These are phyloP conservation scores for Liquidambar formosana DNA, from an alignment of 164 flowering plant genomes.

Conservation along the genomic window DNA sequence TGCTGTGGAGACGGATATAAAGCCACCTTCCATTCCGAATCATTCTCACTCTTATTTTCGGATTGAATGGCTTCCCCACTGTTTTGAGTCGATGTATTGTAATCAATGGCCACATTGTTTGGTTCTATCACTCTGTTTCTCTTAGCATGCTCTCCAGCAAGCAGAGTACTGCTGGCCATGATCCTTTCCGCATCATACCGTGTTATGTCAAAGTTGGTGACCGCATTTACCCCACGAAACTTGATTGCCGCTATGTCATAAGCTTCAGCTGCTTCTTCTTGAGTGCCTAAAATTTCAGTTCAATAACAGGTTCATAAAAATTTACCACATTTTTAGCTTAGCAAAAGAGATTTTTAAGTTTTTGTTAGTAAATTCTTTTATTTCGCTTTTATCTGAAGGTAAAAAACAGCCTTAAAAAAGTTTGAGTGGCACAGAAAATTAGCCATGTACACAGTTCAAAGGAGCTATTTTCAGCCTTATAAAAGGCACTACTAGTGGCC, in stretches of 20 bases:
- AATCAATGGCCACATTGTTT: conserved; percentile 5
- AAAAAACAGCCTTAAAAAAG: conserved; percentile 25
- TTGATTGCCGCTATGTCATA: conserved; percentile 80
- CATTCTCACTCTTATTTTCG: conserved; percentile 25
- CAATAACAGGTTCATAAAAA: background rate
- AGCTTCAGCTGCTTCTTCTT: conserved; percentile 82
- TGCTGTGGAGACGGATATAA: conserved; percentile 29
- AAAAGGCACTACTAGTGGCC: conserved; percentile 27
- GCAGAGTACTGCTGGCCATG: conserved; percentile 59
- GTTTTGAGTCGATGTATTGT: conserved; percentile 15
- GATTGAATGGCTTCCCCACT: conserved; percentile 19
- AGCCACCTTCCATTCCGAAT: conserved; percentile 51
- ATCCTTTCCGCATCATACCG: conserved; percentile 63
- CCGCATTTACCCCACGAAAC: conserved; percentile 67
- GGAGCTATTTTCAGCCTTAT: conserved; percentile 21
- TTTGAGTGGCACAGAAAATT: background rate
- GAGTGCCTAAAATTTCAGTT: conserved; percentile 48
- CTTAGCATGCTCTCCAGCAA: conserved; percentile 57
- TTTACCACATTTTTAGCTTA: no score
- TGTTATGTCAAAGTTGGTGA: conserved; percentile 67
- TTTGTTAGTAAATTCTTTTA: background rate
- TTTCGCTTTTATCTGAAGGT: conserved; percentile 1
- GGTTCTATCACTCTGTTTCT: conserved; percentile 35
- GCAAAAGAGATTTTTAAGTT: background rate
- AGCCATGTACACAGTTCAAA: conserved; percentile 11